Conservation (phyloP, 495 filamentous ascomycete genomes). For the Aspergillus cavernicola region DNA sequence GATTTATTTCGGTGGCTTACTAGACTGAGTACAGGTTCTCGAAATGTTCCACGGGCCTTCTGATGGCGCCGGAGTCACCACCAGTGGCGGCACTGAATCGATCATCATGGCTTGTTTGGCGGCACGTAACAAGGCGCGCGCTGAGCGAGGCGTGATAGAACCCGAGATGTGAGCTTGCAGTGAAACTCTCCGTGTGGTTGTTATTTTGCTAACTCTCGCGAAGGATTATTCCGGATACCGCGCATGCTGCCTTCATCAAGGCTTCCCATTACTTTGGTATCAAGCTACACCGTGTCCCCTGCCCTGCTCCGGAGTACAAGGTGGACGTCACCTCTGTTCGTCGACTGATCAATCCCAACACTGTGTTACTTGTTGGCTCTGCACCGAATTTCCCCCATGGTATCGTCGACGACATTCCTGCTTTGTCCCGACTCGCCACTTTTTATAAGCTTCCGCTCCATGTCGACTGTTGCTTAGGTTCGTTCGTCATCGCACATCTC, state of each 20-base stretch:
- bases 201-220: slow-evolving; percentile 19
- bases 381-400: slow-evolving; percentile 98
- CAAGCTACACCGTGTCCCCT: slow-evolving; percentile 84
- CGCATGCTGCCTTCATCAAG: slow-evolving; percentile 94
- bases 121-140: slow-evolving; percentile 82
- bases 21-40: slow-evolving; percentile 54
- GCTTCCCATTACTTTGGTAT: slow-evolving; percentile 93
- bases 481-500: slow-evolving; percentile 89
- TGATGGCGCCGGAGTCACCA: slow-evolving; percentile 82
- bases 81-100: slow-evolving; percentile 90
- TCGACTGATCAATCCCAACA: slow-evolving; percentile 92
- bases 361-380: slow-evolving; percentile 90
- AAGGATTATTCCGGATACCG: slow-evolving; percentile 91
- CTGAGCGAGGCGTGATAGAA: slow-evolving; percentile 81
- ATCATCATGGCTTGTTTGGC: slow-evolving; percentile 92
- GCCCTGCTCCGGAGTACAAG: slow-evolving; percentile 80
- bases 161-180: slow-evolving; percentile 75
- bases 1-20: not conserved
- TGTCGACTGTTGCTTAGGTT: slow-evolving; percentile 96
- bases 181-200: not conserved
- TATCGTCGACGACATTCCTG: slow-evolving; percentile 90
- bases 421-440: slow-evolving; percentile 78
- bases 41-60: slow-evolving; percentile 86
- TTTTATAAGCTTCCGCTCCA: slow-evolving; percentile 80
- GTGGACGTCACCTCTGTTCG: slow-evolving; percentile 72